Percentiles rank a stretch among this genome's conserved stretches.
phyloP scores from a whole-genome alignment of 2,329 filamentous ascomycete species.

The Diaporthe sp. region DNA sequence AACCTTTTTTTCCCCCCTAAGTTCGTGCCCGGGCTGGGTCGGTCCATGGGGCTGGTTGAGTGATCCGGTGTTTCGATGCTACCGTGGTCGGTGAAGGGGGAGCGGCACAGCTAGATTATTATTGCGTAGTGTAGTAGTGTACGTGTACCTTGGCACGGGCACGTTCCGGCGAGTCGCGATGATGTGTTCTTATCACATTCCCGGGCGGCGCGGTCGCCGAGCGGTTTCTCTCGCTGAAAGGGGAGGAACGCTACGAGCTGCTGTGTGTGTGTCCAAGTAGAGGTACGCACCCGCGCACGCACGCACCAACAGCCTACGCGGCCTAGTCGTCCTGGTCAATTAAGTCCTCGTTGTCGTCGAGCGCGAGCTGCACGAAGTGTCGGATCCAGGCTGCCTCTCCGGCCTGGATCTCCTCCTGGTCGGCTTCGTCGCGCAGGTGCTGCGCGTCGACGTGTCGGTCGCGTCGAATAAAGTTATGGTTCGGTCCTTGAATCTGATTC shows the following conservation, averaged over 20 bases:
- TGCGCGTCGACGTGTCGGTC: conserved; percentile 30
- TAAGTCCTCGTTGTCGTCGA: conserved; percentile 66
- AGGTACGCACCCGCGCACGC: not conserved
- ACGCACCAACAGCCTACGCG: conserved; percentile 5
- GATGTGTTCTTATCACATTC: conserved; percentile 2
- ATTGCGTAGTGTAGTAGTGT: conserved; percentile 7
- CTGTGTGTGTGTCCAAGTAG: not conserved
- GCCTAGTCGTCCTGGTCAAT: conserved; percentile 57
- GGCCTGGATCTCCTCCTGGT: conserved; percentile 55
- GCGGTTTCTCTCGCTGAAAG: not conserved
- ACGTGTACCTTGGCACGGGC: conserved; percentile 16
- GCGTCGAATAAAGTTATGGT: conserved; percentile 25
- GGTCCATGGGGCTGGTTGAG: conserved; percentile 19
- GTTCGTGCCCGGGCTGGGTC: conserved; percentile 11
- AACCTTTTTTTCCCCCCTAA: not conserved
- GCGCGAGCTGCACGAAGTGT: conserved; percentile 67
- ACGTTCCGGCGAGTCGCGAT: conserved; percentile 41
- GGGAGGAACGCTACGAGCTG: not conserved
- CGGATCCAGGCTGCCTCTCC: conserved; percentile 66
- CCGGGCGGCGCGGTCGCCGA: not conserved
- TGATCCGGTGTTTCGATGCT: conserved; percentile 24
- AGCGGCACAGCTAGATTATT: conserved; percentile 13
- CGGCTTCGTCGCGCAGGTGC: conserved; percentile 28
- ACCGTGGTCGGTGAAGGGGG: conserved; percentile 23
- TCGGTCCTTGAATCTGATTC: conserved; percentile 20